Evolutionary conservation across 31 red algal species (phyloP).

Genomic region (Asparagopsis taxiformis): DNA sequence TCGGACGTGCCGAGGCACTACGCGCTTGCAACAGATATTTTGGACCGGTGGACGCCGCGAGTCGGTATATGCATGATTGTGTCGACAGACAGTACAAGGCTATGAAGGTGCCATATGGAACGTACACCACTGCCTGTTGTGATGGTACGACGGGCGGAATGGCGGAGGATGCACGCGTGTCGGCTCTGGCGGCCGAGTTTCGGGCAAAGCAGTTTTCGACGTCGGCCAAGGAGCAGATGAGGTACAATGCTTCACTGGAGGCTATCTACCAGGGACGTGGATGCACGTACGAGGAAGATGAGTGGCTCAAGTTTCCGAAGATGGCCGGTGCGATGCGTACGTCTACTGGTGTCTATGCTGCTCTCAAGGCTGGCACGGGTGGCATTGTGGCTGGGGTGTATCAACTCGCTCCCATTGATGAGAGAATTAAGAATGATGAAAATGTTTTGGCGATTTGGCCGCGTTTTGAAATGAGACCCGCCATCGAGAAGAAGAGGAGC

Average conservation of each 20-base stretch:
- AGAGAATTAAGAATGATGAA: constrained; percentile 21
- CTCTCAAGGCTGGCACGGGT: not conserved
- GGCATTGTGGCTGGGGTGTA: constrained; percentile 24
- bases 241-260: constrained; percentile 44
- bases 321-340: constrained; percentile 47
- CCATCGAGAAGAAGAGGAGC: constrained; percentile 12
- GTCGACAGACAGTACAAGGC: constrained; percentile 55
- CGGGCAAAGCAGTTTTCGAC: constrained; percentile 14
- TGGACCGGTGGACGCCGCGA: not conserved
- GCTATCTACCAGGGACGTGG: constrained; percentile 23
- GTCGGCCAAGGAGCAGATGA: constrained; percentile 31
- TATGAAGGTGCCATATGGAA: constrained; percentile 20
- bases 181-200: constrained; percentile 18
- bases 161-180: constrained; percentile 41
- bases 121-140: constrained; percentile 29
- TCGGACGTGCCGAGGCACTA: constrained; percentile 35
- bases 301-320: constrained; percentile 49
- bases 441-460: constrained; percentile 40
- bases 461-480: constrained; percentile 16
- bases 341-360: constrained; percentile 38
- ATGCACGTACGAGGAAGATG: constrained; percentile 54
- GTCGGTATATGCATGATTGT: constrained; percentile 55
- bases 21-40: constrained; percentile 53
- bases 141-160: constrained; percentile 24
- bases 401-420: constrained; percentile 2